These are phyloP conservation scores for Volvariella surrecta DNA, from an alignment of 1,284 basidiomycete species.

Conservation along the genomic window DNA sequence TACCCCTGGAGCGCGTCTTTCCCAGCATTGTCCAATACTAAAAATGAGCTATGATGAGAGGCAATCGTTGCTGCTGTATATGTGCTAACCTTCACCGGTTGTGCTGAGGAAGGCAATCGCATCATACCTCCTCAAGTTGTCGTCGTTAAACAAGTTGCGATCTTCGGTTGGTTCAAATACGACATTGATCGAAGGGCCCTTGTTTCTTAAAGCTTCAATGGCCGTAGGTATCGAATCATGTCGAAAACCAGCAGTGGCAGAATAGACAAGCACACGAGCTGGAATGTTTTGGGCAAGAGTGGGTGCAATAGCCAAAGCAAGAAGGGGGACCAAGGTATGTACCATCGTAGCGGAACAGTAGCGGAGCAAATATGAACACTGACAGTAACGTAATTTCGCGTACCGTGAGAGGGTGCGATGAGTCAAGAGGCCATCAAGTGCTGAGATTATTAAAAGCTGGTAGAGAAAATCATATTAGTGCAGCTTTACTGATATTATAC, in stretches of 20 bases:
- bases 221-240: slow-evolving; percentile 76
- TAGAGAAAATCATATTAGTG: too few species aligned
- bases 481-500: too few species aligned
- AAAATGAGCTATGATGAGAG: not conserved
- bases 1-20: slow-evolving; percentile 59
- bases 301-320: slow-evolving; percentile 2
- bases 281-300: slow-evolving; percentile 10
- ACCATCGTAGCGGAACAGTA: too few species aligned
- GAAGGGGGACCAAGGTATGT: slow-evolving; percentile 4
- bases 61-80: not conserved
- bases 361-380: too few species aligned
- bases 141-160: slow-evolving; percentile 45
- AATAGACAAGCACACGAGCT: slow-evolving; percentile 42
- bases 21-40: slow-evolving; percentile 50
- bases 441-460: too few species aligned
- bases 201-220: slow-evolving; percentile 30
- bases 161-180: slow-evolving; percentile 65
- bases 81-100: slow-evolving; percentile 48
- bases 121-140: slow-evolving; percentile 50
- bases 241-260: slow-evolving; percentile 44
- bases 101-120: slow-evolving; percentile 65
- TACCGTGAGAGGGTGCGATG: too few species aligned
- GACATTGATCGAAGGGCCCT: slow-evolving; percentile 33
- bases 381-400: too few species aligned
- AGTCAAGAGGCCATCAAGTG: too few species aligned